These are phyloP conservation scores for Centaurea solstitialis DNA, from an alignment of 129 eudicot genomes.

Conservation along the genomic window DNA sequence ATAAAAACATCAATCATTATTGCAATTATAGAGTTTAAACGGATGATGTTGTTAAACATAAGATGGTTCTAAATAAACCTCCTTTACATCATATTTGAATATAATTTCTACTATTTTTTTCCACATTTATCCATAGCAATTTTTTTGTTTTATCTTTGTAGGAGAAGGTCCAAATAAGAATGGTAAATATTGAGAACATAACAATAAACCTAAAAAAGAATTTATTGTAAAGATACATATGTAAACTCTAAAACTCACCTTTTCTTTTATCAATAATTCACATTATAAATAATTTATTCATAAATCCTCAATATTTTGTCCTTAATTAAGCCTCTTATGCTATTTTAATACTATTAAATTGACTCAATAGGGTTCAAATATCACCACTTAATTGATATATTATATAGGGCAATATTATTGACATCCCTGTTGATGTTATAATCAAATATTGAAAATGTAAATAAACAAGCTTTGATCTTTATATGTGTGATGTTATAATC, in stretches of 20 bases:
- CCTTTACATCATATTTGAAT: not conserved
- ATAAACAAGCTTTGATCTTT: no score
- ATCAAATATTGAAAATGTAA: no score
- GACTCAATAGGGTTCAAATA: no score
- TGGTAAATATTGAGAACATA: not conserved
- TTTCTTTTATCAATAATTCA: not conserved
- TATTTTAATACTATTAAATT: no score
- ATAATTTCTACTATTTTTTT: no score
- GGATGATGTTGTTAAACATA: not conserved
- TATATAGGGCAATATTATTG: no score
- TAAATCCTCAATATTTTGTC: not conserved
- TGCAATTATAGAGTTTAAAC: not conserved
- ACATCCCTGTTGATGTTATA: no score
- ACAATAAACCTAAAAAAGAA: not conserved
- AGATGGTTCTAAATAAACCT: not conserved
- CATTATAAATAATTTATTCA: not conserved
- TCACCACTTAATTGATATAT: no score
- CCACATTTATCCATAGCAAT: not conserved
- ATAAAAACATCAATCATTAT: constrained; percentile 19
- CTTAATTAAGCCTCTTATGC: no score
- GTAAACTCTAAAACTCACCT: no score
- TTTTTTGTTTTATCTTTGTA: not conserved
- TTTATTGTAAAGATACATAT: no score
- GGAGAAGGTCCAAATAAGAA: not conserved
- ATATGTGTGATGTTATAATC: no score